phyloP scores from a whole-genome alignment of 345 rosid species.

The Citrus sp. region DNA sequence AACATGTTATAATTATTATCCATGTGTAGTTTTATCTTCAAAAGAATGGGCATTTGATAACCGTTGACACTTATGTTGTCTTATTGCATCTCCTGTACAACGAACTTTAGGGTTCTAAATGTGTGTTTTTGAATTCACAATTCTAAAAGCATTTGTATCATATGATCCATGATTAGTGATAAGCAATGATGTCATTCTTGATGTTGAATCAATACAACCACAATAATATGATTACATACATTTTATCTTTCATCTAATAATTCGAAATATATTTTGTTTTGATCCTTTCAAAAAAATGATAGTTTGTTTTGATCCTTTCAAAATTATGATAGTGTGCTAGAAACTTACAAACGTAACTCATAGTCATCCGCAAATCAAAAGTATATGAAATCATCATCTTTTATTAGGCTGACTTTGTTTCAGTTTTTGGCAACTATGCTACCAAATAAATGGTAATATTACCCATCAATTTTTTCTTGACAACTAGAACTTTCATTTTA shows the following conservation, averaged over 20 bases:
- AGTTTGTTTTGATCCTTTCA: not conserved
- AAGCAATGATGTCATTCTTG: not conserved
- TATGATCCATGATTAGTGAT: not conserved
- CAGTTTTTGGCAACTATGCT: too few relatives aligned
- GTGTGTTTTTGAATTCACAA: not conserved
- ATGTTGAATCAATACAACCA: not conserved
- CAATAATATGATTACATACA: not conserved
- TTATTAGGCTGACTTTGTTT: not conserved
- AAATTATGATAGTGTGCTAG: not conserved
- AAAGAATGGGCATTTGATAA: not conserved
- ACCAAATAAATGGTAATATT: too few relatives aligned
- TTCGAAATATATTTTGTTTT: not conserved
- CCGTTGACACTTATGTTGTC: not conserved
- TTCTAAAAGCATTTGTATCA: not conserved
- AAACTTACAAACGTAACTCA: not conserved
- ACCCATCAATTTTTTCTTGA: too few relatives aligned
- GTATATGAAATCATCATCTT: not conserved
- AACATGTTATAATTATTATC: not conserved
- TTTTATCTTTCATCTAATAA: not conserved
- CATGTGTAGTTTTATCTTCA: not conserved
- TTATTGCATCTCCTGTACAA: not conserved
- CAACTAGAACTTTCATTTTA: too few relatives aligned
- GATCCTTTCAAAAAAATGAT: not conserved
- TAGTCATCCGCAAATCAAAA: not conserved
- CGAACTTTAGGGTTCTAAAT: not conserved